phyloP scores from a whole-genome alignment of 1,139 yeast genomes.

The Diutina sp. region DNA sequence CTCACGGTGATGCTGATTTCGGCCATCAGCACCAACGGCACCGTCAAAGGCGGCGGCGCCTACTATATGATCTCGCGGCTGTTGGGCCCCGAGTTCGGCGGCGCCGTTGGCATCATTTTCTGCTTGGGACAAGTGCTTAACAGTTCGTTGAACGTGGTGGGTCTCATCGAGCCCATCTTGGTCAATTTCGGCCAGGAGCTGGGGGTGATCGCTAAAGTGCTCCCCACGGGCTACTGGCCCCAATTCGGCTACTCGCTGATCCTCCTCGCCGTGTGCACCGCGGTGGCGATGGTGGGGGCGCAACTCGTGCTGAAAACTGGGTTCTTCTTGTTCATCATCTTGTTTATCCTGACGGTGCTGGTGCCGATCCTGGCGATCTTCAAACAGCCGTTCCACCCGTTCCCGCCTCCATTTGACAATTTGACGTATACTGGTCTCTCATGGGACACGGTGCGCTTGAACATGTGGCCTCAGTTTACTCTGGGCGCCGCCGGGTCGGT shows the following conservation, averaged over 20 bases:
- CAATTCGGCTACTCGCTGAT: slow-evolving; percentile 51
- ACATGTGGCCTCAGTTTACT: slow-evolving; percentile 70
- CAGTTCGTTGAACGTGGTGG: slow-evolving; percentile 69
- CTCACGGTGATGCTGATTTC: slow-evolving; percentile 63
- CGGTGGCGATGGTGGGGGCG: slow-evolving; percentile 74
- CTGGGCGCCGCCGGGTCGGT: slow-evolving; percentile 88
- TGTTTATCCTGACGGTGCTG: slow-evolving; percentile 64
- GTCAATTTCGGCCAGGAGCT: slow-evolving; percentile 46
- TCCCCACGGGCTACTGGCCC: slow-evolving; percentile 45
- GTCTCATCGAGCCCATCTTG: slow-evolving; percentile 61
- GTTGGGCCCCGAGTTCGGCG: slow-evolving; percentile 76
- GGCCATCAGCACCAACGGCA: slow-evolving; percentile 75
- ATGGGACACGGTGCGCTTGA: slow-evolving; percentile 49
- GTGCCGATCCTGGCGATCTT: slow-evolving; percentile 69
- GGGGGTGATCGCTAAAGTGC: slow-evolving; percentile 42
- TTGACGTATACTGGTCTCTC: slow-evolving; percentile 61
- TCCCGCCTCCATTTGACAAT: slow-evolving; percentile 33
- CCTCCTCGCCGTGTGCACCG: slow-evolving; percentile 59
- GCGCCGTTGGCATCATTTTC: slow-evolving; percentile 68
- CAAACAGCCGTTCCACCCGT: slow-evolving; percentile 37
- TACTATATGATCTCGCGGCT: slow-evolving; percentile 74
- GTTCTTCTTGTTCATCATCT: slow-evolving; percentile 52
- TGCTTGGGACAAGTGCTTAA: slow-evolving; percentile 68
- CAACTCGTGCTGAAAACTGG: slow-evolving; percentile 78
- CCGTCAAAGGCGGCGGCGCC: slow-evolving; percentile 78